Conservation (phyloP, 495 filamentous ascomycete species). For the Penicillium malachiteum region DNA sequence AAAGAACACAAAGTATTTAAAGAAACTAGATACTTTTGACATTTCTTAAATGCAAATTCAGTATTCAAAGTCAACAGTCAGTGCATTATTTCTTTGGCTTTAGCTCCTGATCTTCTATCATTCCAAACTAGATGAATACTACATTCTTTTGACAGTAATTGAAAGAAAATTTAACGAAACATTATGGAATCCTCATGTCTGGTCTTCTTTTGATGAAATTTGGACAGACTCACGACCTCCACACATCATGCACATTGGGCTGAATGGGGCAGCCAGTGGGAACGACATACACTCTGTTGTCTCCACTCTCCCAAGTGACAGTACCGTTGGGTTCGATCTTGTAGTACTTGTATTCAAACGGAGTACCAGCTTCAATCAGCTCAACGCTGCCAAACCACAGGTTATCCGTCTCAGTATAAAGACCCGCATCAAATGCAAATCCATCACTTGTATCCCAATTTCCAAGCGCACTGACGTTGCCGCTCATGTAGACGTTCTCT, state of each 20-base stretch:
- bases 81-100: too few species aligned
- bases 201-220: neutral
- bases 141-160: neutral
- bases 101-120: neutral
- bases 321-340: constrained; percentile 11
- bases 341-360: constrained; percentile 16
- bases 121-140: neutral
- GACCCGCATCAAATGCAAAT: constrained; percentile 3
- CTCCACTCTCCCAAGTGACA: constrained; percentile 9
- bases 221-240: constrained; percentile 3
- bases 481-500: constrained; percentile 10
- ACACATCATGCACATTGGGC: constrained; percentile 7
- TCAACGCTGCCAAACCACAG: constrained; percentile 14
- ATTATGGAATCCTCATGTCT: neutral
- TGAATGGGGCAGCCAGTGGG: constrained; percentile 12
- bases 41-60: too few species aligned
- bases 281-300: constrained; percentile 8
- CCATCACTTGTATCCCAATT: constrained; percentile 5
- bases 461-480: constrained; percentile 5
- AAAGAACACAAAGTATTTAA: too few species aligned
- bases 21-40: too few species aligned
- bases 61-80: too few species aligned
- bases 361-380: constrained; percentile 6
- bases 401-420: constrained; percentile 9
- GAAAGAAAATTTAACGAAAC: neutral